Evolutionary conservation across 768 basidiomycete genomes (phyloP).

Genomic region (Boletales sp.): DNA sequence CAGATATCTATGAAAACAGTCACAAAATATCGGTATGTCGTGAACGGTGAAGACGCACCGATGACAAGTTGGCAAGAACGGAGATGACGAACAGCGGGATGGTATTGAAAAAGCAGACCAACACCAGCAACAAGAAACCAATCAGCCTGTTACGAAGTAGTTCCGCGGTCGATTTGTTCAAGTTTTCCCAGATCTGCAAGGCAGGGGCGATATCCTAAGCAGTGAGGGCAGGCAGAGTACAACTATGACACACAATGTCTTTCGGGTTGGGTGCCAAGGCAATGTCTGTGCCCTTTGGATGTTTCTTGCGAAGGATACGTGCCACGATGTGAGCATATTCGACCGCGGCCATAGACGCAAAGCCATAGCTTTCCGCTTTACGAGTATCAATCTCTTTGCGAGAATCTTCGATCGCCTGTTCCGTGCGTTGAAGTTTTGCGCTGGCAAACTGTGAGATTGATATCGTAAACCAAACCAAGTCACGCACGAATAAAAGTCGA

Average conservation of each 20-base stretch:
- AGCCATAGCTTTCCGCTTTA: constrained; percentile 87
- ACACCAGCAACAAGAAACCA: constrained; percentile 74
- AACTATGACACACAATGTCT: constrained; percentile 60
- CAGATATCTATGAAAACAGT: constrained; percentile 30
- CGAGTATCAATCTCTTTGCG: constrained; percentile 67
- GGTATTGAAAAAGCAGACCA: constrained; percentile 93
- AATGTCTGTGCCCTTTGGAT: constrained; percentile 68
- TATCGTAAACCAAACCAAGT: not conserved
- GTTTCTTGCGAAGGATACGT: constrained; percentile 61
- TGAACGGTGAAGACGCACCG: constrained; percentile 41
- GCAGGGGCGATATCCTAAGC: not conserved
- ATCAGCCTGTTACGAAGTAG: constrained; percentile 61
- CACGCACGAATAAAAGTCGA: constrained; percentile 87
- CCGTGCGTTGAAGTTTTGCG: constrained; percentile 54
- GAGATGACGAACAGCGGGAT: constrained; percentile 89
- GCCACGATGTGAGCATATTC: constrained; percentile 88
- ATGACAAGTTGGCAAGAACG: constrained; percentile 83
- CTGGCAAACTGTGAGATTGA: constrained; percentile 22
- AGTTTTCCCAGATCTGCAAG: constrained; percentile 82
- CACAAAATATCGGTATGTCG: not conserved
- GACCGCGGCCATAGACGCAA: constrained; percentile 86
- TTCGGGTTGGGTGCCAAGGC: constrained; percentile 83
- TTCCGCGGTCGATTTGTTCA: constrained; percentile 69
- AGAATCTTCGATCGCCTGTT: constrained; percentile 68
- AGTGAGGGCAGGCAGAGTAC: not conserved